phyloP scores from a whole-genome alignment of 2,329 filamentous ascomycete species.

The Trichoderma simmonsii region DNA sequence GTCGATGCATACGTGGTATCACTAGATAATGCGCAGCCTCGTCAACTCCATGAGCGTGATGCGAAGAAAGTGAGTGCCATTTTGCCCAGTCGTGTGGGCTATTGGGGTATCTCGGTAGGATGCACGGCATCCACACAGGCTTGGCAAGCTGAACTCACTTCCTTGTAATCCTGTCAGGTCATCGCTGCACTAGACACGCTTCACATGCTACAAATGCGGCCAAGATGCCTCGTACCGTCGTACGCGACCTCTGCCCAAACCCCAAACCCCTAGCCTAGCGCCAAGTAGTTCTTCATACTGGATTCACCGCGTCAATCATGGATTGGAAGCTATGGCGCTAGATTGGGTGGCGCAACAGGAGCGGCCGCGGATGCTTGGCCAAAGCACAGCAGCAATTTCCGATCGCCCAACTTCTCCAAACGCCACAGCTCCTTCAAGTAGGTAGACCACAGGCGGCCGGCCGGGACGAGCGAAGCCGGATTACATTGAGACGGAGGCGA shows the following conservation, averaged over 20 bases:
- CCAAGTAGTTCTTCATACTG: neutral
- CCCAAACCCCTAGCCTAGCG: neutral
- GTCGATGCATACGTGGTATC: neutral
- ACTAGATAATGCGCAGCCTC: neutral
- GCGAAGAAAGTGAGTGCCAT: neutral
- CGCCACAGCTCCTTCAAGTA: neutral
- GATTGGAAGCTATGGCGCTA: neutral
- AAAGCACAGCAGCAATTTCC: neutral
- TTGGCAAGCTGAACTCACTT: neutral
- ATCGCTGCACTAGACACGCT: neutral
- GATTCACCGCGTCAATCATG: neutral
- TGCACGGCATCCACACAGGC: neutral
- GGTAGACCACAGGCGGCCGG: neutral
- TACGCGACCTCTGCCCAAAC: neutral
- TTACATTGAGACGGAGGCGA: neutral
- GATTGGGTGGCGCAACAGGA: neutral
- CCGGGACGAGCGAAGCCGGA: neutral
- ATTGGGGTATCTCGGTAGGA: neutral
- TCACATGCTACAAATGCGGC: neutral
- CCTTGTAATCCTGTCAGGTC: neutral
- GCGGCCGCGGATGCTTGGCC: neutral
- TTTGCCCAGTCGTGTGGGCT: neutral
- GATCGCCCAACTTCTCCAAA: neutral
- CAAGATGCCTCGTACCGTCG: neutral
- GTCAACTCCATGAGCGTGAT: neutral